Evolutionary conservation across 495 filamentous ascomycete genomes (phyloP).

Genomic region (Aspergillus kassunensis): DNA sequence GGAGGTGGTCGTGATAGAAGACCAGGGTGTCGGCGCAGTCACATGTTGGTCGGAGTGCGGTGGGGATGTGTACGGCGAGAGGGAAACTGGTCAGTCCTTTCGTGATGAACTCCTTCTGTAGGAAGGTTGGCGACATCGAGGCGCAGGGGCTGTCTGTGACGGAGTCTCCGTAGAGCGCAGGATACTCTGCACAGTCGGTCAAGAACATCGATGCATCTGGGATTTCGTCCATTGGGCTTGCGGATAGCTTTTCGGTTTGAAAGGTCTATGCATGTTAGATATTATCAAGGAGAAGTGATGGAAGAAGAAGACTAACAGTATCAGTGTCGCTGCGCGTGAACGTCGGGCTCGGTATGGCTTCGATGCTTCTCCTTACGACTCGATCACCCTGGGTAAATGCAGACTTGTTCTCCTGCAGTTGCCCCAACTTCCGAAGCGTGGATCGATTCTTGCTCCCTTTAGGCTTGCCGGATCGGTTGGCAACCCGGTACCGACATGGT

Average conservation of each 20-base stretch:
- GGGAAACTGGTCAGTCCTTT: conserved; percentile 31
- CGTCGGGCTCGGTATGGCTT: conserved; percentile 3
- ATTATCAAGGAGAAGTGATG: background rate
- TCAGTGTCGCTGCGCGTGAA: conserved; percentile 1
- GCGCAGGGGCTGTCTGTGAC: conserved; percentile 22
- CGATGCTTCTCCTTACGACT: background rate
- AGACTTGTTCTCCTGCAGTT: conserved; percentile 34
- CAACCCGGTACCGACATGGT: conserved; percentile 42
- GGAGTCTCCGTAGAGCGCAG: conserved; percentile 5
- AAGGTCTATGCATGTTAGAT: background rate
- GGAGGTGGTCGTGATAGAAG: conserved; percentile 35
- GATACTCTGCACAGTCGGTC: conserved; percentile 14
- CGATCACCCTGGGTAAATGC: conserved; percentile 9
- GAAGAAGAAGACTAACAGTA: background rate
- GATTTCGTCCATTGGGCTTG: conserved; percentile 17
- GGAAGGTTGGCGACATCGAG: conserved; percentile 37
- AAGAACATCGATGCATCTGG: conserved; percentile 13
- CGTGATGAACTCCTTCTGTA: conserved; percentile 28
- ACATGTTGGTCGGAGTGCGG: conserved; percentile 23
- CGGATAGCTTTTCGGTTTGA: conserved; percentile 10
- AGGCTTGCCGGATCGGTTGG: conserved; percentile 45
- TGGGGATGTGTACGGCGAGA: conserved; percentile 26
- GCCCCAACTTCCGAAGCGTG: conserved; percentile 40
- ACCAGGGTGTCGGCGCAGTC: conserved; percentile 34
- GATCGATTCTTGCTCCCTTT: conserved; percentile 47